Evolutionary conservation across 1,139 yeast species (phyloP), one percentile per base, ranked within the genome.

Genomic region (Debaryomyces sp.): DNA sequence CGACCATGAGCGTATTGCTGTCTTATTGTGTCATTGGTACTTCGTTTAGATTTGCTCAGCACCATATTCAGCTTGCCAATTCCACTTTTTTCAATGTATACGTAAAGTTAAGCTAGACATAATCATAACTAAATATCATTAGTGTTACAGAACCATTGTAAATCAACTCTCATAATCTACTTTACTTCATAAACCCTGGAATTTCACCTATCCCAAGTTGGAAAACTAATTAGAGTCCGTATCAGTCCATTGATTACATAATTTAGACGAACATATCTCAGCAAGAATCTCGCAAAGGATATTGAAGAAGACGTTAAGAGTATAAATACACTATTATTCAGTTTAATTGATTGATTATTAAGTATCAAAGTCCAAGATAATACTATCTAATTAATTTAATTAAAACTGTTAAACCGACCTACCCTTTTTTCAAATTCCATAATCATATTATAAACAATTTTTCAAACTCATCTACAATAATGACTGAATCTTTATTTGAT

Each of bases 401-500:
- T 21, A 21, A 30, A 30, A 41, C 8, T 41, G 13, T 32, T 22
- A n/a, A 30, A 30, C 24, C 43, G 13, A 41, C 43, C 43, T 18
- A 29, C 27, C 43, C 43, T 21, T 41, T 41, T 41, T 27, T 39
- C 21, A 27, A 41, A 41, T 21, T 41, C 27, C 43, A 41, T 41
- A 30, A 39, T 30, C 22, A 30, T 21, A 32, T 23, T 23, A 37
- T 37, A 12, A 17, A 26, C 41, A 37, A 37, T 37, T 37, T 37
- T 37, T 30, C 35, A 35, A 24, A 30, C 37, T 27, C 41, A 43
- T 29, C 41, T 36, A 18, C 40, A 22, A 37, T 24, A 33, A 72
- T 72, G 77, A 71, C 77, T 38, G 77, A 72, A 63, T 71, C 77
- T 24, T 69, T 72, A 57, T 72, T 72, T 53, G 77, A 72, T 53